Base-by-base conservation (phyloP, 164 flowering plant species). In the Aristolochia fimbriata region DNA sequence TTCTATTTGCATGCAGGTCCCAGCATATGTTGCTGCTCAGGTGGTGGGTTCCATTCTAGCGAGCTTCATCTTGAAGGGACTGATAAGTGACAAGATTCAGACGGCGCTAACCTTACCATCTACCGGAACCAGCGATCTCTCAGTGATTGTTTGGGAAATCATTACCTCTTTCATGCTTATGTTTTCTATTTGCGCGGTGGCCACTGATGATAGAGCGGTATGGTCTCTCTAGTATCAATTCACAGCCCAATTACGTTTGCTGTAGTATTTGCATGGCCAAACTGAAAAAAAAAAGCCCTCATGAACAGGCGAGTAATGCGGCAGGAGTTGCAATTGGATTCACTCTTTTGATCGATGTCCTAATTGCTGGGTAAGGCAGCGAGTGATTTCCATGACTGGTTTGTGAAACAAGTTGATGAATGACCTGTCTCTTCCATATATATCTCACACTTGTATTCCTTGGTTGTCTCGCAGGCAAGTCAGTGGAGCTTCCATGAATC, bases 321-420 rank as follows among this genome's bases (percentile, higher is more conserved):
- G 20, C 76, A 20, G 86, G 86, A 51, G 71, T 77, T 37, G 80
- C 80, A 20, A 63, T 81, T 15, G 81, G 83, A 25, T 74, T 57
- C 6, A 62, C 77, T 1, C 8, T 76, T 17, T 11, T 64, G 71
- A 19, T 80, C 17, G 70, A 79, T 27, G 71, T 65, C 24, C 53
- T 77, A 19, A 47, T 81, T 52, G 78, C 81, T 0, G 83, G 83
- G 85, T 81, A 77, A 47, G 10, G 21, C 16, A 15, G 46, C 11
- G 46, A 15, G 30, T 2, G 30, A 27, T 2, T 2, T 47, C 19
- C 10, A 19, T 59, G 10, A 30, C 60, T 58, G 31, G 4, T 19
- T 56, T 37, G 30, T 27, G 30, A 2, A n/a, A n/a, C n/a, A 16
- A 1, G 20, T 31, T 0, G 43, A 17, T 20, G 46, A 3, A 45